These are phyloP conservation scores for Neurospora sp. DNA, from an alignment of 495 filamentous ascomycete genomes.

Conservation along the genomic window DNA sequence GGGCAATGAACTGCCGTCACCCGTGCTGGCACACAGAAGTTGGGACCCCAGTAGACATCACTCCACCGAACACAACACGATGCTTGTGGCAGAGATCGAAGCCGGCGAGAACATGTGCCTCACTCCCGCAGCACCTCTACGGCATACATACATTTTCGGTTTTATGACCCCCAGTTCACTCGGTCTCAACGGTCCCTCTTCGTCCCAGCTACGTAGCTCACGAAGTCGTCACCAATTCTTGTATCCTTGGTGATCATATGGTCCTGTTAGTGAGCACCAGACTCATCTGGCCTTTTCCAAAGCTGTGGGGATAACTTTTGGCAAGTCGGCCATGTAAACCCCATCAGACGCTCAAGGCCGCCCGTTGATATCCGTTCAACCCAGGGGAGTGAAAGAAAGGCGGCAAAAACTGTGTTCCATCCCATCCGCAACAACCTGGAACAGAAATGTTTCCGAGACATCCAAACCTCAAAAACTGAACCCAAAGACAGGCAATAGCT, in stretches of 20 bases:
- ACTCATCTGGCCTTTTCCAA: not conserved
- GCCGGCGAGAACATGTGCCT: not conserved
- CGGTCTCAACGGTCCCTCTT: not conserved
- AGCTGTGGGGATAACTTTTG: not conserved
- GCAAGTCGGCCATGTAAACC: not conserved
- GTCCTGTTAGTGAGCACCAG: not conserved
- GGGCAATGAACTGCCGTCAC: slow-evolving; percentile 1
- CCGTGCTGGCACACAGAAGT: not conserved
- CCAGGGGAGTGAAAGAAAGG: not conserved
- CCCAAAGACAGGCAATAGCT: not conserved
- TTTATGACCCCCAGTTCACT: not conserved
- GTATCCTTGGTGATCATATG: not conserved
- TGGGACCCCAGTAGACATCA: not conserved
- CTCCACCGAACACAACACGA: not conserved
- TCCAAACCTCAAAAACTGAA: not conserved
- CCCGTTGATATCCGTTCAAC: not conserved
- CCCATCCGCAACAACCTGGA: not conserved
- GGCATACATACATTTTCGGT: not conserved
- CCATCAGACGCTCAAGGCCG: not conserved
- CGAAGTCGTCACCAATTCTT: not conserved
- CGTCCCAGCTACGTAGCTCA: not conserved
- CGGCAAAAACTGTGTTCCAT: not conserved
- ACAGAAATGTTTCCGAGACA: not conserved
- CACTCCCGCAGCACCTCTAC: not conserved
- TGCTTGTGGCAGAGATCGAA: not conserved